Conservation (phyloP, 768 basidiomycete genomes). For the Daedaleopsis nitida region DNA sequence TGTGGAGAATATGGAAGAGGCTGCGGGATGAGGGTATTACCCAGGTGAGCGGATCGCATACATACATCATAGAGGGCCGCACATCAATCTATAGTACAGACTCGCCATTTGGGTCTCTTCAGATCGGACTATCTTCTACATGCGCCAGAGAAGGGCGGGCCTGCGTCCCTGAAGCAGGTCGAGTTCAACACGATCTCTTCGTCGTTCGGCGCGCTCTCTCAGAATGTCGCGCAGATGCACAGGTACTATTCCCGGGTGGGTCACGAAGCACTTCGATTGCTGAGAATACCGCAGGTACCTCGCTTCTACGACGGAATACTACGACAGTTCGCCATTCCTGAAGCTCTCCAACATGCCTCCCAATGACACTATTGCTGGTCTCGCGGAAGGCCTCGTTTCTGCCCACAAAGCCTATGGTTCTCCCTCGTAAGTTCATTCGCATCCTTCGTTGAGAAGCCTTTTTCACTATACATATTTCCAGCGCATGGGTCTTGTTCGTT, state of each 20-base stretch:
- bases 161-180: constrained; percentile 79
- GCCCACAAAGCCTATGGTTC: constrained; percentile 78
- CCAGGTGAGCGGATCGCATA: constrained; percentile 42
- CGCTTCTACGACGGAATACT: constrained; percentile 65
- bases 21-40: constrained; percentile 64
- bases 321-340: constrained; percentile 54
- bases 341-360: constrained; percentile 60
- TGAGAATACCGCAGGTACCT: constrained; percentile 57
- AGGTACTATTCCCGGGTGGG: constrained; percentile 46
- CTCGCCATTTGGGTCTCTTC: constrained; percentile 86
- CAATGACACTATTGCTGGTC: constrained; percentile 69
- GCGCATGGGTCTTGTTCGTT: constrained; percentile 79
- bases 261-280: neutral
- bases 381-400: constrained; percentile 75
- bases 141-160: constrained; percentile 36
- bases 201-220: constrained; percentile 83
- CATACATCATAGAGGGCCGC: neutral
- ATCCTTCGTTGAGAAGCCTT: neutral
- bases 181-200: constrained; percentile 98
- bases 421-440: constrained; percentile 42
- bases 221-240: constrained; percentile 71
- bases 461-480: constrained; percentile 21
- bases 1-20: constrained; percentile 87
- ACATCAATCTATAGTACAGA: constrained; percentile 48
- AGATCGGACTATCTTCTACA: constrained; percentile 95